Evolutionary conservation across 495 filamentous ascomycete genomes (phyloP), one percentile per base, ranked within the genome.

Genomic region (Hypoxylon fuscum): DNA sequence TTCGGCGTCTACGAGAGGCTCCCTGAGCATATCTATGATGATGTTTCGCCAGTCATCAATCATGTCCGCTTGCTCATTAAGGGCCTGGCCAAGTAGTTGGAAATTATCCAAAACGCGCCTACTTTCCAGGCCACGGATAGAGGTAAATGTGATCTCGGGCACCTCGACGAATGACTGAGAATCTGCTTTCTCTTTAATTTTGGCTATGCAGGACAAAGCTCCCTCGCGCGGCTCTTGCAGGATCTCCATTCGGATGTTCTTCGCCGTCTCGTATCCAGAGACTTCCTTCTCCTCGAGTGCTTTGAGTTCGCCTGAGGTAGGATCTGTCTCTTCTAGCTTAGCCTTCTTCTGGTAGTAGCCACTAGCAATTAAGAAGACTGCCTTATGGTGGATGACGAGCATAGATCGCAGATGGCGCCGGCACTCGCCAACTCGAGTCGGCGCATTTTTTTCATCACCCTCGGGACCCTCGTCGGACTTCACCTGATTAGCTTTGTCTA

Each of bases 1-100:
- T 45, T 96, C 92, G 64, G 93, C 85, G 63, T 97, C 95, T 18
- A 98, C 88, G 5, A 98, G 79, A 0, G 90, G 84, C 40, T 86
- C 79, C 1, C 87, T 74, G 1, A 97, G 80, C 15, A 94, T 81
- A 44, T 88, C 77, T 27, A 90, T 80, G 59, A 92, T 84, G 18
- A 83, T 76, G 21, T 87, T 80, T 23, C 93, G 81, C 90, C 90
- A 96, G 54, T 89, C 77, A 12, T 87, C 81, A 21, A 96, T 80
- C 44, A 85, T 75, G 25, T 81, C 73, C 0, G 87, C 87, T 74
- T 96, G 91, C 1, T 77, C 69, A 69, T 95, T 88, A 61, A 97
- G 74, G 2, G 79, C 75, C 2, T 68, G 76, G 57, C 76, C 64
- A 69, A 90, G 68, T 2, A 55, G 47, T 43, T 71, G 53, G 1